Evolutionary conservation across 305 asterid genomes (phyloP).

Genomic region (Fraxinus platypoda): DNA sequence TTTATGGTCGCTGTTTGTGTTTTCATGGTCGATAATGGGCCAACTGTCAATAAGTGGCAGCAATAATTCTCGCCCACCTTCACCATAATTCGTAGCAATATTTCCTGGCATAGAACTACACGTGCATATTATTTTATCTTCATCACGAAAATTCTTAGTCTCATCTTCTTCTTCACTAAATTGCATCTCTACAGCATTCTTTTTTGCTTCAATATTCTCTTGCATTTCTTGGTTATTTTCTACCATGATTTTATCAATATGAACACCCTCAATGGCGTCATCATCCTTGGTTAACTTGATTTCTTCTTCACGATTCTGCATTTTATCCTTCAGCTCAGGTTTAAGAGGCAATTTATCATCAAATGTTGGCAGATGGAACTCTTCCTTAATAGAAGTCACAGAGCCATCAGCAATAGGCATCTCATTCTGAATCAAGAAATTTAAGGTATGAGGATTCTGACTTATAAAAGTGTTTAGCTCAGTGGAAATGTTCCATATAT

Average conservation of each 20-base stretch:
- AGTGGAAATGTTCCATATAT: not conserved
- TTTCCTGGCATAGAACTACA: not conserved
- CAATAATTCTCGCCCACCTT: not conserved
- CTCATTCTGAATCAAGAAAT: conserved; percentile 15
- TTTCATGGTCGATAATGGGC: conserved; percentile 10
- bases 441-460: conserved; percentile 7
- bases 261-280: conserved; percentile 15
- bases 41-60: not conserved
- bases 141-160: not conserved
- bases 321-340: not conserved
- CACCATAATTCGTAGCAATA: not conserved
- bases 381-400: conserved; percentile 6
- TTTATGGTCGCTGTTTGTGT: conserved; percentile 6
- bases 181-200: conserved; percentile 5
- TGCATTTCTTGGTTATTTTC: conserved; percentile 2
- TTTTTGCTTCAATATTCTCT: conserved; percentile 18
- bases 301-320: not conserved
- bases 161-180: not conserved
- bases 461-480: not conserved
- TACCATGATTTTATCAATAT: conserved; percentile 19
- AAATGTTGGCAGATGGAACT: not conserved
- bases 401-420: conserved; percentile 10
- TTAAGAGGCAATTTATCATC: conserved; percentile 21
- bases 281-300: not conserved
- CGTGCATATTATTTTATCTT: not conserved